These are phyloP conservation scores for Neurospora sp. DNA, from an alignment of 495 filamentous ascomycete species.

Conservation along the genomic window DNA sequence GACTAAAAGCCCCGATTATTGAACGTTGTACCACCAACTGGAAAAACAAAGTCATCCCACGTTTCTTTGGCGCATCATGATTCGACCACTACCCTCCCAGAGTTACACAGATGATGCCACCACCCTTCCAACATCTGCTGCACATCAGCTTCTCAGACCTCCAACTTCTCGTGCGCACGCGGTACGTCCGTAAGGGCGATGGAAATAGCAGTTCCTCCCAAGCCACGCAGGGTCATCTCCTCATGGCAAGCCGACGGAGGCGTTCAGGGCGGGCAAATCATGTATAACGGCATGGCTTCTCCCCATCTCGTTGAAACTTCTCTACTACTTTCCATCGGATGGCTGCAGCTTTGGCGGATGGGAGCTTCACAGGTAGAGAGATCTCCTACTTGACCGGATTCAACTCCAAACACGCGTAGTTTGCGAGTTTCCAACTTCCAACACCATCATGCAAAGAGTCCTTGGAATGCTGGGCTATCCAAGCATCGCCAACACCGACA, in stretches of 20 bases:
- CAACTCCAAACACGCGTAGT: neutral
- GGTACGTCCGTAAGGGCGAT: neutral
- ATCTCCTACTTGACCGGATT: neutral
- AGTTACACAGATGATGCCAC: neutral
- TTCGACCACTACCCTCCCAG: neutral
- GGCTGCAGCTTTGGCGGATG: neutral
- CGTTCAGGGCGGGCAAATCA: neutral
- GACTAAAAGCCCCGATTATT: neutral
- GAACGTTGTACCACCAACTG: neutral
- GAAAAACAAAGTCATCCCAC: neutral
- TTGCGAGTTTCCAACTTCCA: neutral
- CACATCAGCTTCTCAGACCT: neutral
- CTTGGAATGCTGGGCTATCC: neutral
- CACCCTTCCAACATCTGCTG: neutral
- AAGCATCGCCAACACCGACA: neutral
- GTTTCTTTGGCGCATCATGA: neutral
- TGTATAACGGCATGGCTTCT: neutral
- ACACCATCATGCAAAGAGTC: neutral
- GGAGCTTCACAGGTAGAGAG: neutral
- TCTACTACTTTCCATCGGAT: neutral
- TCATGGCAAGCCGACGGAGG: neutral
- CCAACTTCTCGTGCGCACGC: neutral
- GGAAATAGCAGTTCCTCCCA: neutral
- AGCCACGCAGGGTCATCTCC: neutral
- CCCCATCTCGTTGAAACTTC: neutral